Evolutionary conservation across 148 eudicot species (phyloP).

Genomic region (Agrostemma githago): DNA sequence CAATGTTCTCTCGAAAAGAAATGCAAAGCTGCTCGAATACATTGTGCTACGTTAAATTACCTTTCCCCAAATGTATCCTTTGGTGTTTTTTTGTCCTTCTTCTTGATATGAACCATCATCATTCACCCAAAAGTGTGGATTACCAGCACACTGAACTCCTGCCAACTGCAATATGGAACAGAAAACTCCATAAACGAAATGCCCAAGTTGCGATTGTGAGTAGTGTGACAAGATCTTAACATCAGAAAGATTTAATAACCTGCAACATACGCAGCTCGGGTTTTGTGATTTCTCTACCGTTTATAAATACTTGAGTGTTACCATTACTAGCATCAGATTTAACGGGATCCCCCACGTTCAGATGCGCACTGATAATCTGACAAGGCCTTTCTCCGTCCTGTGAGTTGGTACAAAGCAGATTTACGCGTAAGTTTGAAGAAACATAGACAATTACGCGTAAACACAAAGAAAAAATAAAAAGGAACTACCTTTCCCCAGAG

Average conservation of each 20-base stretch:
- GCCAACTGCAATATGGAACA: slow-evolving; percentile 57
- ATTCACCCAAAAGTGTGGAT: slow-evolving; percentile 99
- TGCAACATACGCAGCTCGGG: slow-evolving; percentile 91
- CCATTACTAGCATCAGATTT: slow-evolving; percentile 85
- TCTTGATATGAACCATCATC: slow-evolving; percentile 99
- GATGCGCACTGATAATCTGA: slow-evolving; percentile 79
- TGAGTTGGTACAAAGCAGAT: slow-evolving; percentile 17
- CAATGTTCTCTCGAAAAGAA: not conserved
- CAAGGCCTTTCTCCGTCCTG: slow-evolving; percentile 97
- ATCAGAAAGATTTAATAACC: slow-evolving; percentile 36
- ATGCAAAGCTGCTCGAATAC: slow-evolving; percentile 6
- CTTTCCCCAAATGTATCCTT: slow-evolving; percentile 98
- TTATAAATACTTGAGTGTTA: slow-evolving; percentile 86
- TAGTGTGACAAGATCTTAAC: slow-evolving; percentile 11
- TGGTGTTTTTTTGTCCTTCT: slow-evolving; percentile 97
- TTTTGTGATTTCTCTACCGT: slow-evolving; percentile 97
- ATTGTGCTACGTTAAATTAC: slow-evolving; percentile 28
- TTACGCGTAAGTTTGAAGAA: slow-evolving; percentile 3
- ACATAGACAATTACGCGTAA: slow-evolving; percentile 8
- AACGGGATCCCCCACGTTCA: slow-evolving; percentile 86
- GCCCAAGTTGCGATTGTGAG: slow-evolving; percentile 1
- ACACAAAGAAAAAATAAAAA: not conserved
- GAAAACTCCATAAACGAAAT: not conserved
- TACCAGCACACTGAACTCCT: slow-evolving; percentile 98
- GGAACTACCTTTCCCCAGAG: slow-evolving; percentile 99